Base-by-base conservation (phyloP, 2,329 filamentous ascomycete species). In the Phyllosticta citrichinensis region DNA sequence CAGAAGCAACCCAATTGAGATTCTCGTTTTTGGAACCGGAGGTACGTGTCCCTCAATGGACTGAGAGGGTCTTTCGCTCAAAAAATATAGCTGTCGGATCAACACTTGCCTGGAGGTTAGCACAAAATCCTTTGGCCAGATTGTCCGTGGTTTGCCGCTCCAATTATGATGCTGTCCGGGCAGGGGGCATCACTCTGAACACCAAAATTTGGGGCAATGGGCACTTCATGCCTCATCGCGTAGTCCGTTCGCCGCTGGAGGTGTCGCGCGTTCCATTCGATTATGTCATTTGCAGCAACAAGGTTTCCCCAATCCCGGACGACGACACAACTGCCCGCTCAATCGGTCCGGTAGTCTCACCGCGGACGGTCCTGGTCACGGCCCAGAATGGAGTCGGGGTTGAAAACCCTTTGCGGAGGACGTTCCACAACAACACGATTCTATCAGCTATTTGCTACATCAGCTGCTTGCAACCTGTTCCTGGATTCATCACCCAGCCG, bases 311-410 rank as follows among this genome's bases (percentile, higher is more conserved):
- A 20, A 35, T 67, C 22, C 24, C 60, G 3, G 64, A 66, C 14
- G 40, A 47, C 40, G 40, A 47, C 17, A n/a, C 40, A 8, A 47
- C 40, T n/a, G 40, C 40, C 40, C 17, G 17, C 12, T 47, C 40
- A n/a, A 60, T 67, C 5, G 57, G 55, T 11, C 56, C 53, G 2
- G 56, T 63, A 5, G 64, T 68, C 4, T 47, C 57, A 9, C 52
- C 58, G 9, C 58, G 62, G 5, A 68, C 66, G 1, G 62, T 64
- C 1, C 52, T 68, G 6, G 63, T 68, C 2, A 61, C 65, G 14
- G 66, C 65, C 1, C 66, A 68, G 51, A 68, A 68, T 56, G 66
- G 66, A 2, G 64, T 68, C 54, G 65, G 64, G 3, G 65, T 66
- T 10, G 66, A 68, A 56, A 61, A 54, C 4, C 65, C 66, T 2